Percentiles rank a stretch among this genome's conserved stretches.
phyloP scores from a whole-genome alignment of 805 yeast genomes.

The Wickerhamomyces queroliae region DNA sequence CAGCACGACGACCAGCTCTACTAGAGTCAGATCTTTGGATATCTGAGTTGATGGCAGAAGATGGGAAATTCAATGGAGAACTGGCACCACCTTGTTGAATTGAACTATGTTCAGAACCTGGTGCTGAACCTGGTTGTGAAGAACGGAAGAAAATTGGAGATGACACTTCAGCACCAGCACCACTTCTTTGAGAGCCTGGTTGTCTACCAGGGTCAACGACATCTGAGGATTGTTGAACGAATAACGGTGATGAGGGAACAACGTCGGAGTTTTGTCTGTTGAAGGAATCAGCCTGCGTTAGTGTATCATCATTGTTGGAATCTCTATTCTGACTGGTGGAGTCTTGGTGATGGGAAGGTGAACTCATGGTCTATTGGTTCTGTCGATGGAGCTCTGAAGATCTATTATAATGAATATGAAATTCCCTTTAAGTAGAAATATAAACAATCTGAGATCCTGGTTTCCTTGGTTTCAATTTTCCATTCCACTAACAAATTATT shows the following conservation, averaged over 20 bases:
- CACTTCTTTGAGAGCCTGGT: constrained; percentile 2
- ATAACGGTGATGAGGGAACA: constrained; percentile 50
- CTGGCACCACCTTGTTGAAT: constrained; percentile 24
- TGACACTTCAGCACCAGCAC: constrained; percentile 16
- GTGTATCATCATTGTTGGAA: constrained; percentile 2
- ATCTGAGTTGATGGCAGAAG: constrained; percentile 29
- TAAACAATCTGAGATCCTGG: background rate
- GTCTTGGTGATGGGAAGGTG: background rate
- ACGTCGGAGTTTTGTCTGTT: background rate
- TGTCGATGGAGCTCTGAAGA: background rate
- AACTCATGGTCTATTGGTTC: background rate
- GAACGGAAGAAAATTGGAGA: constrained; percentile 30
- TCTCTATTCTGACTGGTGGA: constrained; percentile 1
- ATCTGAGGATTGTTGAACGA: constrained; percentile 36
- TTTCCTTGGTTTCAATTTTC: background rate
- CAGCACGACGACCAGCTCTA: constrained; percentile 13
- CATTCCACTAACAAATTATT: too few relatives aligned
- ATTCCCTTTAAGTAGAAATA: background rate
- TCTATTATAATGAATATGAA: background rate
- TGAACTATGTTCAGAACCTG: constrained; percentile 13
- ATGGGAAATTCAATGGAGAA: constrained; percentile 41
- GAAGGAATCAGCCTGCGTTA: constrained; percentile 6
- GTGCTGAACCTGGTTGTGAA: constrained; percentile 19
- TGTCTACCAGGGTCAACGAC: constrained; percentile 11
- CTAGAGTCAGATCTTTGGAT: constrained; percentile 6